Percentiles rank a stretch among this genome's conserved stretches.
Evolutionary conservation across 1,139 yeast genomes (phyloP).

Genomic region (Entelexis paramagnoliae): DNA sequence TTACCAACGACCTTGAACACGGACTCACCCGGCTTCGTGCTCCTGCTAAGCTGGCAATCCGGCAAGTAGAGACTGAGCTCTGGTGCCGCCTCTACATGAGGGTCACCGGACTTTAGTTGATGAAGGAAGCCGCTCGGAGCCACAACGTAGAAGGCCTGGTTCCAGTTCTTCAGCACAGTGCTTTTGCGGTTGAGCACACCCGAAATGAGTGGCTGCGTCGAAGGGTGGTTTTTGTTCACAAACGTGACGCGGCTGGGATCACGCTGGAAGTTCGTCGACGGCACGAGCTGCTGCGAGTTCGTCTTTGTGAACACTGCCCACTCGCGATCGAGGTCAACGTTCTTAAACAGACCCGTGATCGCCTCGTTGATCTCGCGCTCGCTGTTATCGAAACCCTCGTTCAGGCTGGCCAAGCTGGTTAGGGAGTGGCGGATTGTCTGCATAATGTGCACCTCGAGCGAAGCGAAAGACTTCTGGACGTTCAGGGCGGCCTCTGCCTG

Average conservation of each 20-base stretch:
- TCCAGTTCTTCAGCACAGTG: constrained; percentile 36
- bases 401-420: constrained; percentile 28
- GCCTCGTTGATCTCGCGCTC: constrained; percentile 29
- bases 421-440: constrained; percentile 37
- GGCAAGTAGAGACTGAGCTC: constrained; percentile 40
- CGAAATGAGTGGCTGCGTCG: constrained; percentile 40
- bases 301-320: constrained; percentile 37
- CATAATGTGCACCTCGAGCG: constrained; percentile 38
- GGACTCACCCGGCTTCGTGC: constrained; percentile 32
- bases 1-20: constrained; percentile 40
- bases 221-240: constrained; percentile 34
- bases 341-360: constrained; percentile 30
- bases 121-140: constrained; percentile 39
- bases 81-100: constrained; percentile 28
- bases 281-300: constrained; percentile 31
- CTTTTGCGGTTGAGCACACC: constrained; percentile 42
- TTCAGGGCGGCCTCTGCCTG: constrained; percentile 39
- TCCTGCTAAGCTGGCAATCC: constrained; percentile 35
- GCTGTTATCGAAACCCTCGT: constrained; percentile 30
- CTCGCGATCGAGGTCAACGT: constrained; percentile 36
- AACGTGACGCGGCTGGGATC: constrained; percentile 33
- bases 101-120: constrained; percentile 26
- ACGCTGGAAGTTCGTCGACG: constrained; percentile 34
- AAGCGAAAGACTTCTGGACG: constrained; percentile 36
- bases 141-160: constrained; percentile 38